Conservation (phyloP, 139 green algal genomes). For the Coelastrella sp. region DNA sequence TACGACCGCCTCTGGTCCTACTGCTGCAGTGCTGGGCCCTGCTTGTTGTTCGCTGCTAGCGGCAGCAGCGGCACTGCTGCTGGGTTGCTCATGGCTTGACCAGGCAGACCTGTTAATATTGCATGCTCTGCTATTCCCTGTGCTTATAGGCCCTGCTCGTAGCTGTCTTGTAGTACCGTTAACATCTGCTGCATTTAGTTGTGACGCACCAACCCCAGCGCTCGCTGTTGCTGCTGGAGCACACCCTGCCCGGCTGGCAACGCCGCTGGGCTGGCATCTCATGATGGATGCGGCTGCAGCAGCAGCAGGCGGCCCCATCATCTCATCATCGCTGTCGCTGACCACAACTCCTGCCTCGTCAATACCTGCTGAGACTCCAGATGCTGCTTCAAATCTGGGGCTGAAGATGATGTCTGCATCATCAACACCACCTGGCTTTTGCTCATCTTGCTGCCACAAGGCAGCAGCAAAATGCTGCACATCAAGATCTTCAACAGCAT, state of each 20-base stretch:
- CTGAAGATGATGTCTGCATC: neutral
- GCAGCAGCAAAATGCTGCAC: neutral
- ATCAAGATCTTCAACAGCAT: neutral
- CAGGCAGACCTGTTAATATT: neutral
- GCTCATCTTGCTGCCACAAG: neutral
- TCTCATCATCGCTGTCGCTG: neutral
- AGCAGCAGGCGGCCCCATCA: neutral
- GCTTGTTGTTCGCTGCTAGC: neutral
- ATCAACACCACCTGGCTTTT: neutral
- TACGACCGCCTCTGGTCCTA: neutral
- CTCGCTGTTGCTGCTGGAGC: slow-evolving; percentile 8
- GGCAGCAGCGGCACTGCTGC: neutral
- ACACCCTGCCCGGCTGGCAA: neutral
- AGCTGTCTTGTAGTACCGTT: too few relatives aligned
- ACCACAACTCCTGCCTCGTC: neutral
- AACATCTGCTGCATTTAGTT: neutral
- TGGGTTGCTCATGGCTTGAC: neutral
- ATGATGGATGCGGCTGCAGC: slow-evolving; percentile 1
- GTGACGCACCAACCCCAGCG: neutral
- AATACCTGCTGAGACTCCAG: neutral
- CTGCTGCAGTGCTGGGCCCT: neutral
- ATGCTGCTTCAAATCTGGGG: neutral
- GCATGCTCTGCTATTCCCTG: neutral
- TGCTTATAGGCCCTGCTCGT: too few relatives aligned
- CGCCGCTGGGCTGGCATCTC: neutral